Conservation (phyloP, 2,329 filamentous ascomycete species). For the Talaromyces pinophilus region DNA sequence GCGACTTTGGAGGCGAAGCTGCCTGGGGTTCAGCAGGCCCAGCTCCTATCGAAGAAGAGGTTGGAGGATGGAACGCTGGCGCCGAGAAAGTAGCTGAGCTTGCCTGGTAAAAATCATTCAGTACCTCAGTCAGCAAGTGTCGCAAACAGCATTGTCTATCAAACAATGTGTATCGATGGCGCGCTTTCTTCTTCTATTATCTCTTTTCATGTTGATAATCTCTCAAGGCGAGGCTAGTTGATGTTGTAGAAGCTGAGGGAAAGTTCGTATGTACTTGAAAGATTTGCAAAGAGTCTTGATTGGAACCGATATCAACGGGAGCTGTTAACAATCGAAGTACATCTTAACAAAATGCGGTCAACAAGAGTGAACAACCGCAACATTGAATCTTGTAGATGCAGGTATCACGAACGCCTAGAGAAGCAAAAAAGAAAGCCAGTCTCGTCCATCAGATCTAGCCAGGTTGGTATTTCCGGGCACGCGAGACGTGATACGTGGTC, state of each 20-base stretch:
- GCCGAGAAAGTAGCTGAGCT: neutral
- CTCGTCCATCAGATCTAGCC: neutral
- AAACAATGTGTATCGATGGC: no score
- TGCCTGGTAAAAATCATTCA: neutral
- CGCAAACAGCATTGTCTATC: neutral
- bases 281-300: neutral
- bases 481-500: neutral
- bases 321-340: neutral
- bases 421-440: neutral
- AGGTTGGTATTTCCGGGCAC: neutral
- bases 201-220: neutral
- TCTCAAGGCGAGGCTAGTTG: neutral
- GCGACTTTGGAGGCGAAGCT: neutral
- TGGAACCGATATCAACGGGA: neutral
- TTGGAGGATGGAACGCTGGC: conserved; percentile 12
- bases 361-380: neutral
- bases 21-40: neutral
- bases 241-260: neutral
- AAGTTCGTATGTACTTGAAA: neutral
- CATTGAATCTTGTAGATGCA: neutral
- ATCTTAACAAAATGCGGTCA: neutral
- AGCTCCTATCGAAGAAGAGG: neutral
- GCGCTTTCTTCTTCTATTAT: neutral
- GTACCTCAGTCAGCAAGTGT: neutral
- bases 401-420: neutral